Evolutionary conservation across 352 stramenopile genomes (phyloP).

Genomic region (Pythium aquatile): DNA sequence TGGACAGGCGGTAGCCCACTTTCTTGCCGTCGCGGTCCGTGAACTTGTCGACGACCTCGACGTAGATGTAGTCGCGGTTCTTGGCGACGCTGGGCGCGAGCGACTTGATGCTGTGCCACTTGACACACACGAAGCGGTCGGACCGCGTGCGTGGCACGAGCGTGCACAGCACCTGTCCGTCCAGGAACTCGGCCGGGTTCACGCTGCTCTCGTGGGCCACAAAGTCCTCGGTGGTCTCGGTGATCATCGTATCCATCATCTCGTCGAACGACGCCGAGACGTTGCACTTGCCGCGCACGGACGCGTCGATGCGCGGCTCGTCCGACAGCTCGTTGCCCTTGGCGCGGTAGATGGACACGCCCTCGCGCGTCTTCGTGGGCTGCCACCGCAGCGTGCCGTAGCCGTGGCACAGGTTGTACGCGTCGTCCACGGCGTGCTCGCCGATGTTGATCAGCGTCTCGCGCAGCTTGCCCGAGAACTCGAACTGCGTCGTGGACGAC

Average conservation of each 20-base stretch:
- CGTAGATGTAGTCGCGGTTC: slow-evolving; percentile 81
- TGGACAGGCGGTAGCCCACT: slow-evolving; percentile 70
- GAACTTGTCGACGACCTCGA: slow-evolving; percentile 83
- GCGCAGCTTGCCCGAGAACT: slow-evolving; percentile 38
- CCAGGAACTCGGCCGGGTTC: slow-evolving; percentile 74
- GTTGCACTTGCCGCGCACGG: slow-evolving; percentile 71
- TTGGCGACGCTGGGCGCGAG: slow-evolving; percentile 71
- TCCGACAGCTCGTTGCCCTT: slow-evolving; percentile 44
- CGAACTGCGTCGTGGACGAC: neutral
- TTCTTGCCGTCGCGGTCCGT: slow-evolving; percentile 53
- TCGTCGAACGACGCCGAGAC: slow-evolving; percentile 71
- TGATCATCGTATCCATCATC: slow-evolving; percentile 77
- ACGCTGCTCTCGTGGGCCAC: slow-evolving; percentile 55
- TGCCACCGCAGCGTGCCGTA: slow-evolving; percentile 76
- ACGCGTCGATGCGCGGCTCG: slow-evolving; percentile 59
- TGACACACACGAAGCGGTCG: slow-evolving; percentile 77
- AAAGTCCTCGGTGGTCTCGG: slow-evolving; percentile 68
- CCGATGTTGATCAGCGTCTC: slow-evolving; percentile 70
- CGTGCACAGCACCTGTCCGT: slow-evolving; percentile 74
- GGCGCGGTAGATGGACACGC: slow-evolving; percentile 70
- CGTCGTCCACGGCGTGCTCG: slow-evolving; percentile 74
- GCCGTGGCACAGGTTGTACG: slow-evolving; percentile 77
- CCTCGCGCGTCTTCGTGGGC: slow-evolving; percentile 56
- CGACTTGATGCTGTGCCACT: slow-evolving; percentile 80
- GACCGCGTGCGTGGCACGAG: slow-evolving; percentile 58